phyloP scores from a whole-genome alignment of 352 stramenopile genomes.

The Phytophthora podocarpi region DNA sequence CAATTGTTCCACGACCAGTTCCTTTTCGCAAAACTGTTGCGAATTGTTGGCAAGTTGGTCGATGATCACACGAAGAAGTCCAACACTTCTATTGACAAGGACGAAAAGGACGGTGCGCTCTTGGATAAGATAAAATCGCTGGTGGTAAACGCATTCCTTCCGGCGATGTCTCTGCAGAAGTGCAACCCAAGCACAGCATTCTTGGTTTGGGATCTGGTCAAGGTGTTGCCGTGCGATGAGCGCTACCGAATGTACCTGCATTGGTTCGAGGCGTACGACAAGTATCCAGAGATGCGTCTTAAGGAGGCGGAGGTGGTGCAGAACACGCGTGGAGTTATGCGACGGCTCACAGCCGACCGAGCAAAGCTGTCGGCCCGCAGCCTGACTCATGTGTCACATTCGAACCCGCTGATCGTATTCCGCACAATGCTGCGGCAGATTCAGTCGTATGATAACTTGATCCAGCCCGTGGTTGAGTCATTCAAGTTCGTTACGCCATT shows the following conservation, averaged over 20 bases:
- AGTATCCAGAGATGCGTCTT: slow-evolving; percentile 62
- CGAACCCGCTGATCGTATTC: slow-evolving; percentile 95
- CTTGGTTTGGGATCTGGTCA: slow-evolving; percentile 85
- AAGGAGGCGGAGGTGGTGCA: slow-evolving; percentile 76
- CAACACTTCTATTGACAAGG: slow-evolving; percentile 10
- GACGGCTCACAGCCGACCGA: slow-evolving; percentile 79
- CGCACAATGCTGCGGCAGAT: slow-evolving; percentile 95
- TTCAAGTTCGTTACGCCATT: slow-evolving; percentile 94
- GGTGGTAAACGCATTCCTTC: slow-evolving; percentile 71
- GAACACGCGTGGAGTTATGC: slow-evolving; percentile 77
- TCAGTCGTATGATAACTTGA: slow-evolving; percentile 97
- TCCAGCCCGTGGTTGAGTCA: slow-evolving; percentile 95
- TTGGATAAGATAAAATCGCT: slow-evolving; percentile 52
- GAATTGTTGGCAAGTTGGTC: slow-evolving; percentile 60
- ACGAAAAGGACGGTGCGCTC: slow-evolving; percentile 20
- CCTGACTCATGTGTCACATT: slow-evolving; percentile 91
- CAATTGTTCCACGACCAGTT: slow-evolving; percentile 75
- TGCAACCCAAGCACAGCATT: slow-evolving; percentile 81
- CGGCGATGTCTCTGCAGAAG: slow-evolving; percentile 70
- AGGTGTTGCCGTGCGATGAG: slow-evolving; percentile 75
- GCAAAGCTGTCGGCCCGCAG: slow-evolving; percentile 77
- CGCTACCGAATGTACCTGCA: slow-evolving; percentile 84
- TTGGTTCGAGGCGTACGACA: slow-evolving; percentile 72
- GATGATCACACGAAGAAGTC: slow-evolving; percentile 43
- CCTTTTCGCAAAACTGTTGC: slow-evolving; percentile 76